Base-by-base conservation (phyloP, 768 basidiomycete genomes). In the Rhizopogon rudus region DNA sequence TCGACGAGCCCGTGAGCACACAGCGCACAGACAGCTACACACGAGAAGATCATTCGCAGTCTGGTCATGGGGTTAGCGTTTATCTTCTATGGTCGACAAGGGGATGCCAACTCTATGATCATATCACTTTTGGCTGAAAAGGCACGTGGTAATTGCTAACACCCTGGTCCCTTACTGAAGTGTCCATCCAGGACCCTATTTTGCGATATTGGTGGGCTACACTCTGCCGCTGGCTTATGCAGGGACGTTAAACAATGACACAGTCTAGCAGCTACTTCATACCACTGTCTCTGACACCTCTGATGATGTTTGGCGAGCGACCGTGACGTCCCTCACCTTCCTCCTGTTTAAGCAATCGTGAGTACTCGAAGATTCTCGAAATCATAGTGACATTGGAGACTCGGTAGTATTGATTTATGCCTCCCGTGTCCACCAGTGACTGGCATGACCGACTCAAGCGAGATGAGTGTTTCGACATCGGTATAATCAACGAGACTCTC, bases 11-110 rank as follows among this genome's bases (percentile, higher is more conserved):
- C 22, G 2, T 25, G 22, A 2, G 22, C 3, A 25, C 22, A 25
- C 1, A 25, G 22, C 22, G 22, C 22, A 25, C 22, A 25, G 22
- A 25, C 3, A 25, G 22, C 3, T 25, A 25, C 22, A 2, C 97
- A 98, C 67, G 97, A 99, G 76, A 99, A 98, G 77, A 98, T 98
- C 65, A 98, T 98, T 54, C 87, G 97, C 44, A 93, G 94, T 60
- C 80, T 99, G 52, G 91, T 94, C 6, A 81, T 99, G 62, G 96
- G 96, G 20, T 77, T 94, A 43, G 92, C 93, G 2, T 92, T 98
- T 69, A 81, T 98, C 55, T 92, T 83, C 72, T 98, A 96, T 58
- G 93, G 91, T 40, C 82, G 87, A 49, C 92, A 95, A 71, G 97
- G 97, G 67, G 84, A 93, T 63, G 96, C 97, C 6, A 88, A 98